Conservation (phyloP, 116 monocot genomes). For the Phalaenopsis hybrid region DNA sequence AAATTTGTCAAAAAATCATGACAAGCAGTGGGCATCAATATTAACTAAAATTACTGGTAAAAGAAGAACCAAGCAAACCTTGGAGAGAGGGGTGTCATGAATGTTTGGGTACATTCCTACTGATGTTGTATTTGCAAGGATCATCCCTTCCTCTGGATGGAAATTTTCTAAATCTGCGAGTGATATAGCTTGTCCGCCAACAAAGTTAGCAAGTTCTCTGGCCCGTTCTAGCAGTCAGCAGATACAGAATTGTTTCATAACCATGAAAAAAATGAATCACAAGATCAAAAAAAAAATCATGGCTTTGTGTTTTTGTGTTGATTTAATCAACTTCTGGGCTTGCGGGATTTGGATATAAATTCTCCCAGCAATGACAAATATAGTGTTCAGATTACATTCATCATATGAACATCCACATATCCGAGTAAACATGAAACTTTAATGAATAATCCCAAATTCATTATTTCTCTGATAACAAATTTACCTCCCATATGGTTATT, state of each 20-base stretch:
- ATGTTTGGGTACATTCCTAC: slow-evolving; percentile 91
- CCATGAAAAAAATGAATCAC: background rate
- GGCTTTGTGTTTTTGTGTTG: background rate
- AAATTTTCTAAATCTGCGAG: slow-evolving; percentile 72
- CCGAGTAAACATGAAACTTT: background rate
- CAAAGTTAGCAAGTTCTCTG: slow-evolving; percentile 55
- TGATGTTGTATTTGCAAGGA: slow-evolving; percentile 92
- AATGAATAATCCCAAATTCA: background rate
- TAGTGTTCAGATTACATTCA: background rate
- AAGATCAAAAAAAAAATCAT: background rate
- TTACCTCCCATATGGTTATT: background rate
- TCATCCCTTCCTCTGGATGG: slow-evolving; percentile 68
- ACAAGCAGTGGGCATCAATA: background rate
- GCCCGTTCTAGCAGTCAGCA: slow-evolving; percentile 51
- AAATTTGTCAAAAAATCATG: too few relatives aligned
- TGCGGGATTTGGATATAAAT: background rate
- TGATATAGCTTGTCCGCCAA: slow-evolving; percentile 73
- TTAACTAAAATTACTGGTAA: background rate
- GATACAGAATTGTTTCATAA: background rate
- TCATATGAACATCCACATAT: background rate
- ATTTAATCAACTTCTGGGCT: background rate
- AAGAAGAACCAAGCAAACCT: slow-evolving; percentile 36
- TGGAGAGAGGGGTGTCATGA: slow-evolving; percentile 77
- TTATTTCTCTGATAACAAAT: background rate
- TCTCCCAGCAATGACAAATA: background rate